phyloP scores from a whole-genome alignment of 2,329 filamentous ascomycete genomes.

The Diaporthe sp. region DNA sequence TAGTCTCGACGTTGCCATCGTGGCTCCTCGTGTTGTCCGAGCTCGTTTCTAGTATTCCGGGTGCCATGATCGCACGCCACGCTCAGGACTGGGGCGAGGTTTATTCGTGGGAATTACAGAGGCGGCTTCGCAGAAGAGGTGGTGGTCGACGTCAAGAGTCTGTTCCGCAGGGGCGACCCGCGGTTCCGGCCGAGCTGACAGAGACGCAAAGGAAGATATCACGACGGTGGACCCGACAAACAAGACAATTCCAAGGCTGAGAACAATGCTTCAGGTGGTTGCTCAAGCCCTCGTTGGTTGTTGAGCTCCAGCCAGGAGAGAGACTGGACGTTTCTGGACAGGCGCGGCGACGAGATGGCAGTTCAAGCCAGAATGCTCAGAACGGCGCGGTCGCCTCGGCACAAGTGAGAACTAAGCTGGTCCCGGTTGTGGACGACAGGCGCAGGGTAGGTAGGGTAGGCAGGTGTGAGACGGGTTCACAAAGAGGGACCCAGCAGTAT shows the following conservation, averaged over 20 bases:
- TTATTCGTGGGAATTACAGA: neutral
- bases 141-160: neutral
- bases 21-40: constrained; percentile 40
- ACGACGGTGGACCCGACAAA: neutral
- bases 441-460: constrained; percentile 2
- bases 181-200: neutral
- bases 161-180: constrained; percentile 5
- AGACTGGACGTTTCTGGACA: neutral
- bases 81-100: neutral
- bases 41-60: constrained; percentile 38
- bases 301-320: neutral
- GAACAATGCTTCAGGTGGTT: neutral
- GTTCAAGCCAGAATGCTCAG: constrained; percentile 15
- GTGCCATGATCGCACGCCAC: constrained; percentile 36
- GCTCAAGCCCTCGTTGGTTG: neutral
- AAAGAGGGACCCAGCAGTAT: constrained; percentile 24
- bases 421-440: constrained; percentile 16
- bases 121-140: constrained; percentile 8
- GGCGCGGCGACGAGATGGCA: neutral
- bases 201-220: constrained; percentile 10
- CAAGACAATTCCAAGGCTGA: neutral
- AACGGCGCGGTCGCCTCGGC: neutral
- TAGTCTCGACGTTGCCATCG: constrained; percentile 40
- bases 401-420: constrained; percentile 5
- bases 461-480: constrained; percentile 19